These are phyloP conservation scores for Penicillium antarcticum DNA, from an alignment of 495 filamentous ascomycete species.

Conservation along the genomic window DNA sequence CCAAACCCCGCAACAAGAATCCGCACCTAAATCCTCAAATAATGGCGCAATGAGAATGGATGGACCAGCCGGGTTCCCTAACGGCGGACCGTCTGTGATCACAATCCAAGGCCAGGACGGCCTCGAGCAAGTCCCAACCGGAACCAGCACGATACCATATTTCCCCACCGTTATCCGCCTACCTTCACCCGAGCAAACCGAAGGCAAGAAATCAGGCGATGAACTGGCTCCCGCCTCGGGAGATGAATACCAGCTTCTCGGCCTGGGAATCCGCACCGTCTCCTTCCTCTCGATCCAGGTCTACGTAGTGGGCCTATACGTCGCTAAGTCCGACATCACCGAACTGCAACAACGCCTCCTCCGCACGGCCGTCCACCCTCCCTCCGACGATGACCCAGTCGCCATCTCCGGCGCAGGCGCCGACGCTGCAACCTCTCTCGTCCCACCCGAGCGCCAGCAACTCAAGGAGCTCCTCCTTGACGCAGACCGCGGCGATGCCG, in stretches of 20 bases:
- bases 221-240: slow-evolving; percentile 28
- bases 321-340: slow-evolving; percentile 72
- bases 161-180: slow-evolving; percentile 75
- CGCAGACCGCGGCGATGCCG: slow-evolving; percentile 57
- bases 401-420: slow-evolving; percentile 49
- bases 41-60: slow-evolving; percentile 33
- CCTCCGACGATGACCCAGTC: slow-evolving; percentile 43
- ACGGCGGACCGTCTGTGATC: slow-evolving; percentile 35
- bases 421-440: slow-evolving; percentile 70
- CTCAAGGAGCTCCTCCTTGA: slow-evolving; percentile 68
- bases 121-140: slow-evolving; percentile 68
- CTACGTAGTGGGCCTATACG: slow-evolving; percentile 89
- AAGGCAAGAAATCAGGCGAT: slow-evolving; percentile 38
- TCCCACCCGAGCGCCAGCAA: slow-evolving; percentile 71
- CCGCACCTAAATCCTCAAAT: not conserved
- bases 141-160: slow-evolving; percentile 76
- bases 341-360: slow-evolving; percentile 55
- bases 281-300: slow-evolving; percentile 89
- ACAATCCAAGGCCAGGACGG: slow-evolving; percentile 51
- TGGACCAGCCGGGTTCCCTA: slow-evolving; percentile 36
- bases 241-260: slow-evolving; percentile 81
- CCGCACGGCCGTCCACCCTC: slow-evolving; percentile 37
- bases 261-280: slow-evolving; percentile 83
- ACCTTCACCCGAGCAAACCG: slow-evolving; percentile 38
- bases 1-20: slow-evolving; percentile 4